Conservation (phyloP, 2,329 filamentous ascomycete species). For the Microascus cirrosus region DNA sequence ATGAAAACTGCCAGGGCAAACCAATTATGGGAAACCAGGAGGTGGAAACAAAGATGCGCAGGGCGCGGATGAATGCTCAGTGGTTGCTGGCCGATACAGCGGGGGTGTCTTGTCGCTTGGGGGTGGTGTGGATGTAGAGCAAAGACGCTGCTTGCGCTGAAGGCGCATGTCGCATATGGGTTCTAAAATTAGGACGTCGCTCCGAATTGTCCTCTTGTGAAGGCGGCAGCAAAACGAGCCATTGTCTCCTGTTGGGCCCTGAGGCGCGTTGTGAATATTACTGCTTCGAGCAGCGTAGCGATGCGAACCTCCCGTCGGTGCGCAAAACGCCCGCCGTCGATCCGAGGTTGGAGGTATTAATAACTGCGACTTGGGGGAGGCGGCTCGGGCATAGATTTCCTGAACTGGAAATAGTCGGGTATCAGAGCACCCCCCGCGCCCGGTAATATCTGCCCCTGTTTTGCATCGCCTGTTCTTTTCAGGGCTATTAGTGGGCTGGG, state of each 20-base stretch:
- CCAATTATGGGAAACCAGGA: too few species aligned
- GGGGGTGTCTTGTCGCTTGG: not conserved
- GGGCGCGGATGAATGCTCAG: not conserved
- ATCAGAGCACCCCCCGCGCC: not conserved
- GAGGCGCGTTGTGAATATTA: not conserved
- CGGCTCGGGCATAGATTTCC: slow-evolving; percentile 5
- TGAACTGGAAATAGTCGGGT: not conserved
- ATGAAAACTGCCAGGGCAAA: too few species aligned
- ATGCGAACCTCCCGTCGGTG: not conserved
- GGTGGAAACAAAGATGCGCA: too few species aligned
- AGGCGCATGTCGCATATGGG: not conserved
- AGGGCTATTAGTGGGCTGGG: too few species aligned
- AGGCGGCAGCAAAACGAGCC: not conserved
- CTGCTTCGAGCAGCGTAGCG: not conserved
- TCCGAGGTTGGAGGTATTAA: not conserved
- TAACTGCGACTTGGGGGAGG: not conserved
- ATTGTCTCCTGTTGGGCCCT: not conserved
- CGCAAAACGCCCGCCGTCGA: not conserved
- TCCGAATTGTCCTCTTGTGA: not conserved
- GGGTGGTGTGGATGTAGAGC: not conserved
- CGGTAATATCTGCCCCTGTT: not conserved
- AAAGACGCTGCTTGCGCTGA: not conserved
- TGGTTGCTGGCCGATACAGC: not conserved
- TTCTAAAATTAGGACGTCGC: not conserved
- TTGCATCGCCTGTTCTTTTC: not conserved